Base-by-base conservation (phyloP, 352 stramenopile genomes). In the Globisporangium apiculatum region DNA sequence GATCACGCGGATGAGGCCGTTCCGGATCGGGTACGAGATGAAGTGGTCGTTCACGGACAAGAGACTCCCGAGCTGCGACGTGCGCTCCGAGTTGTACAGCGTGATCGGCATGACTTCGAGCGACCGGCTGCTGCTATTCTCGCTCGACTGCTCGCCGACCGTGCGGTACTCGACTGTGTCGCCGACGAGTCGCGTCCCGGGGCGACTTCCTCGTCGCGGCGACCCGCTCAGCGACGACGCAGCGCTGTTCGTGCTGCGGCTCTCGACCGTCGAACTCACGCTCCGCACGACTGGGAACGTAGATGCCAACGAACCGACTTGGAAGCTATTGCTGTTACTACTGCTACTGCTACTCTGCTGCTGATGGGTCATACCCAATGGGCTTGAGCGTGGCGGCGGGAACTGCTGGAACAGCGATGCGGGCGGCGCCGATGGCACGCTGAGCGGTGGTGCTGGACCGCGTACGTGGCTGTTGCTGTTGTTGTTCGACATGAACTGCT, bases 41-140 rank as follows among this genome's bases (percentile, higher is more conserved):
- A 89, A 94, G 42, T 91, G 68, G 47, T 90, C 73, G 59, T 89
- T 94, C 41, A 94, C 79, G 9, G 78, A 86, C 36, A 94, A 83
- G 42, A 94, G 71, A 58, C 70, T 89, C 10, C 84, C 84, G 46
- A 85, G 62, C 58, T 85, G 76, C 52, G 82, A 89, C 53, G 69
- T 75, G 41, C 84, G 79, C 68, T 89, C 76, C 54, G 84, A 94
- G 40, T 69, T 79, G 60, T 94, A 94, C 51, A 91, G 67, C 65
- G 82, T 91, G 60, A 94, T 89, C 0, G 81, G 81, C 67, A 81
- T 90, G 24, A 91, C 84, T 68, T 94, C 84, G n/a, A 94, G 66
- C 41, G 82, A 83, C 24, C 75, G 68, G 37, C 69, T 43, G 40
- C 10, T 43, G 10, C 40, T 43, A 11, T 43, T 87, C 52, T 78